Base-by-base conservation (phyloP, 2,329 filamentous ascomycete genomes). In the Sporothrix humicola region DNA sequence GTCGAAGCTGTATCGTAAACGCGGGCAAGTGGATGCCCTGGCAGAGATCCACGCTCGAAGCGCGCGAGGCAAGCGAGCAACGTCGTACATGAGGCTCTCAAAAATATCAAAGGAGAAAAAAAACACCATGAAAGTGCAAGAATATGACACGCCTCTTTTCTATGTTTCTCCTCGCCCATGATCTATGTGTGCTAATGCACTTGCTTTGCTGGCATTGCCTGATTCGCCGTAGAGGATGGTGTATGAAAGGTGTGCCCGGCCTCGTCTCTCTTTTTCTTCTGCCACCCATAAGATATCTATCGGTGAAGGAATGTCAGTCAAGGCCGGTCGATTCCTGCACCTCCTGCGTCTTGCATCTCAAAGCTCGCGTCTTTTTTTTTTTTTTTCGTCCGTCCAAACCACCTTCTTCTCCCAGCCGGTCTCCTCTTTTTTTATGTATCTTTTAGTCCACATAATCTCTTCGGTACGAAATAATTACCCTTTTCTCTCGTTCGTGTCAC, bases 171-270 rank as follows among this genome's bases (percentile, higher is more conserved):
- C 20, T 7, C 3, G 42, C 12, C 37, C 12, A 12, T 48, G 46
- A 9, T 23, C 10, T 20, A 50, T 72, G 61, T 59, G 3, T 15
- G 20, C 10, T 66, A 12, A 23, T 52, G n/a, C 42, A 10, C 44
- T 42, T 73, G 66, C 69, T 74, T 65, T 42, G 70, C 63, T 74
- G 73, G 54, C 73, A 72, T 20, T n/a, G 26, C 48, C 9, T 72
- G 56, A 68, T 72, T 72, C 65, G 73, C 20, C 23, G 37, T 6
- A 31, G 12, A 48, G 10, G 9, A 15, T n/a, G 15, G 13, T 15
- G 10, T 23, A 23, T 6, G 13, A 46, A 9, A 23, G 17, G 63
- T 44, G 44, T 68, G 44, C 31, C 5, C 15, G 6, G 23, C 23
- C 46, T 52, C 44, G 23, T 31, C 9, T 15, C 54, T 20, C 15